Base-by-base conservation (phyloP, 306 rosid species). In the Quercus alba region DNA sequence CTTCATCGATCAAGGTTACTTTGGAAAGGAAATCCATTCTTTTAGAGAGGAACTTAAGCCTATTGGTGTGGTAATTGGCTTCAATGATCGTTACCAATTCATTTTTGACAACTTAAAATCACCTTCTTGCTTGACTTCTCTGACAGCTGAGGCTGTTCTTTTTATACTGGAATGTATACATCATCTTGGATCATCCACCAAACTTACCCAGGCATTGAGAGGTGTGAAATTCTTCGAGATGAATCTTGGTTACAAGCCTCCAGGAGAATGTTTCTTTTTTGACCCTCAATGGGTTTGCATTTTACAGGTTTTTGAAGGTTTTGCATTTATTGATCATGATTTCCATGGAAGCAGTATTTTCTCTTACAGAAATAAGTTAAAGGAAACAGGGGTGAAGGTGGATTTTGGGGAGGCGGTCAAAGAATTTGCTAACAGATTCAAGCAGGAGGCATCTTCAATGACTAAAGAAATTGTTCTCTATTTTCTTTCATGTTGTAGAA, bases 201-300 rank as follows among this genome's bases (percentile, higher is more conserved):
- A 74, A 57, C 75, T 91, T 62, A 74, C 73, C 5, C 54, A 44
- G 63, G 75, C 83, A 56, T 75, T 89, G 38, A 70, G 14, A 66
- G 79, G 28, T 46, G 25, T 57, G 5, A 76, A 78, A 28, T 91
- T 89, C 74, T 78, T 93, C 77, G 86, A 78, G 91, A 93, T 97
- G 4, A 84, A 49, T 8, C 33, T 13, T 52, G 94, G 97, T 72
- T 88, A 77, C 85, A 86, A 83, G 82, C 56, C 33, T 57, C 93
- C 97, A 1, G 28, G 72, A 25, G 86, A 82, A 49, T 89, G 94
- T 83, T 82, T 85, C 86, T 77, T 87, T 74, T 79, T 7, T 41
- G 86, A 90, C 26, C 73, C 85, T 35, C 75, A 70, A n/a, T 87
- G 94, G 94, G 94, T 86, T 38, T 80, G 92, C 84, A 82, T 93